Base-by-base conservation (phyloP, 2,329 filamentous ascomycete genomes). In the Waltergamsia citrina region DNA sequence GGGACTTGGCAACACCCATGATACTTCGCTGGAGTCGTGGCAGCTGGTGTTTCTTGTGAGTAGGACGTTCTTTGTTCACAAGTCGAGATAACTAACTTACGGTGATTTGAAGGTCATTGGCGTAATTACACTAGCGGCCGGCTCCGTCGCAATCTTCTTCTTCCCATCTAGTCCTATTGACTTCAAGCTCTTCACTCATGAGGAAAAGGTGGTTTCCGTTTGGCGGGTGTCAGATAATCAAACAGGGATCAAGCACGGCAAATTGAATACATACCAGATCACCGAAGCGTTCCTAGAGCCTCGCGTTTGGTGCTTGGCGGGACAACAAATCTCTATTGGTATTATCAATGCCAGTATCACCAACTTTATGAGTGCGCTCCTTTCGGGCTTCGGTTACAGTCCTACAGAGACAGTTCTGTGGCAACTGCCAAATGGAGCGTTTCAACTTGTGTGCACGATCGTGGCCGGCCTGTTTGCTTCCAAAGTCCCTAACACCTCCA, bases 301-400 rank as follows among this genome's bases (percentile, higher is more conserved):
- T 12, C 29, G 30, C 12, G 29, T 38, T 7, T 38, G 37, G 37
- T 30, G 35, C 10, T n/a, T 38, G 9, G 33, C 29, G 12, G 14
- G 17, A 6, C 33, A 36, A 29, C 33, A 35, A 7, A 29, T 38
- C 4, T 36, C 29, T 2, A 36, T 36, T 7, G 34, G 34, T 3
- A 36, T 39, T 14, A 36, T 39, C 4, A 39, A 39, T 16, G 21
- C 24, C 16, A 36, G 37, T 16, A 26, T 39, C 16, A 36, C 37
- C 8, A 39, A 39, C 25, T 39, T 36, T 11, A 26, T 39, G 37
- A 36, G 33, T 18, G 34, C 37, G n/a, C 29, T 36, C 4, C 8
- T 39, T 6, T 22, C 29, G 12, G 34, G 37, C 2, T 39, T 39
- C 18, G 37, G 37, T 4, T 39, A 39, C 27, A 16, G 14, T n/a